Conservation (phyloP, 2,329 filamentous ascomycete genomes). For the Seiridium cupressi region DNA sequence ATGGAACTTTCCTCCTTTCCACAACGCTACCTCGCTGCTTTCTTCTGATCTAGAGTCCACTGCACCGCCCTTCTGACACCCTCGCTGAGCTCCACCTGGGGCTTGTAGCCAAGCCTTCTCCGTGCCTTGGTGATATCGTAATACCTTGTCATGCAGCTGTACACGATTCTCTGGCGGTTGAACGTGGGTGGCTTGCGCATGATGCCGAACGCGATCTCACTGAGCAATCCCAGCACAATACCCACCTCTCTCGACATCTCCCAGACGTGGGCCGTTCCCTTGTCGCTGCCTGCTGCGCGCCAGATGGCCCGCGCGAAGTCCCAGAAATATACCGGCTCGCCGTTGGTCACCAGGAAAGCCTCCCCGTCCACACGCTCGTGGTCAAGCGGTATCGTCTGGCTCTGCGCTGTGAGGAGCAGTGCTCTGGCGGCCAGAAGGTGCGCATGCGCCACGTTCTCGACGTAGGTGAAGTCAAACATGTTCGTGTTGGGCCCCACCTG, state of each 20-base stretch:
- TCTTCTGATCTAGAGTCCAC: conserved; percentile 46
- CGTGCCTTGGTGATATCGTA: conserved; percentile 77
- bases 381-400: conserved; percentile 61
- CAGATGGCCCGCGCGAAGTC: conserved; percentile 81
- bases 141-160: conserved; percentile 73
- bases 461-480: conserved; percentile 65
- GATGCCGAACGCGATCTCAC: conserved; percentile 50
- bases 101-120: conserved; percentile 65
- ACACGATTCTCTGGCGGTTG: conserved; percentile 59
- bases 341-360: conserved; percentile 88
- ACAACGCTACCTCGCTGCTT: neutral
- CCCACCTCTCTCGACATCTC: conserved; percentile 50
- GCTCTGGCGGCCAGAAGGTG: conserved; percentile 79
- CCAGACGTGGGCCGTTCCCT: conserved; percentile 55
- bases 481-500: conserved; percentile 73
- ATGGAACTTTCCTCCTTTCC: too few relatives aligned
- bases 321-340: conserved; percentile 86
- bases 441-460: conserved; percentile 66
- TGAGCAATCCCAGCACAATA: conserved; percentile 47
- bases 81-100: conserved; percentile 65
- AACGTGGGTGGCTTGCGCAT: conserved; percentile 55
- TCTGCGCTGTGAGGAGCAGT: conserved; percentile 61
- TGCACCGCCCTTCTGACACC: conserved; percentile 54
- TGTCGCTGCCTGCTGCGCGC: conserved; percentile 54
- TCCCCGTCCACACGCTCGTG: conserved; percentile 78